Base-by-base conservation (phyloP, 2,329 filamentous ascomycete species). In the Furcasterigmium sp. region DNA sequence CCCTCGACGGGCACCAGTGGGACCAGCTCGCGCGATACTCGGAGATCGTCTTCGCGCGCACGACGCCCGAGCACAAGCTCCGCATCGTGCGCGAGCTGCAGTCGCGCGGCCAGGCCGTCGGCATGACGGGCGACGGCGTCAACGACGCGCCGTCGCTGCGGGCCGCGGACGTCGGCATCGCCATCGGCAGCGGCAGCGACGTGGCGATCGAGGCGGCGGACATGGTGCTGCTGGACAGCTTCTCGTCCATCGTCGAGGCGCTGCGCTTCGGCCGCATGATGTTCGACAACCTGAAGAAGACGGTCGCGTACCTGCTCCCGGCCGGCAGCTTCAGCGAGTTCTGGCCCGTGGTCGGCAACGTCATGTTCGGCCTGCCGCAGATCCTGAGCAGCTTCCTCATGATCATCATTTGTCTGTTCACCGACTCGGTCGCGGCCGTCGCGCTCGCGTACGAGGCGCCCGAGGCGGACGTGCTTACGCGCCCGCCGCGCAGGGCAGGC, bases 41-140 rank as follows among this genome's bases (percentile, higher is more conserved):
- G 20, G 85, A 89, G 55, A 83, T 90, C 29, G 82, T 90, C 11
- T 89, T 90, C 56, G 82, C 85, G 1, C 73, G 84, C 11, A 90
- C 85, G 0, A 89, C 85, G 0, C 85, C 85, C 0, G 85, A 90
- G 55, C 85, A 90, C 57, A 91, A 91, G 58, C 75, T 90, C 7
- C 80, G 84, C 26, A 90, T 90, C 47, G 85, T 91, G n/a, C 77
- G 78, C 23, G 84, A 87, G 57, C 82, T 89, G 47, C 85, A 87
- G 56, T 62, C 70, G 1, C 69, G 76, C 8, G 70, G 76, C 56
- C 84, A 51, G 61, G 83, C 86, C 2, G 80, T 94, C 1, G 88
- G 82, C 30, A 93, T 94, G 79, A 87, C 91, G 2, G 89, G 88
- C 29, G 88, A 94, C 53, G 88, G 89, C 15, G 87, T 91, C 52